Conservation (phyloP, 192 early-diverging fungal species). For the Backusella psychrophila region DNA sequence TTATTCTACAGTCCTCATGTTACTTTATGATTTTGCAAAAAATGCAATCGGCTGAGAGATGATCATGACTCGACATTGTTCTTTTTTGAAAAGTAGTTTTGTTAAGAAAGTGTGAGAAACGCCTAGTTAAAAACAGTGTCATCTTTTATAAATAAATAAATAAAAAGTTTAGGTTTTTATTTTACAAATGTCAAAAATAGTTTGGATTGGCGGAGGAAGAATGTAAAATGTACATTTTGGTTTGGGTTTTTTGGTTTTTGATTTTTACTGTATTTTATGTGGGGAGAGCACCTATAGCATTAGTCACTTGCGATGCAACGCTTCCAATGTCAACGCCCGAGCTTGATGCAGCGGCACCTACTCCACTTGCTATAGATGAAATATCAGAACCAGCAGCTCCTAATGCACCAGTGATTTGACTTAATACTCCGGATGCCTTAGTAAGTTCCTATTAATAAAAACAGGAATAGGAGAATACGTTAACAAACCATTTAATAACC, state of each 20-base stretch:
- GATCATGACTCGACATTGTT: conserved; percentile 17
- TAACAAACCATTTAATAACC: not conserved
- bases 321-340: not conserved
- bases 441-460: not conserved
- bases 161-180: not conserved
- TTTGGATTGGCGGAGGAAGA: not conserved
- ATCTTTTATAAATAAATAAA: conserved; percentile 3
- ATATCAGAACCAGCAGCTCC: not conserved
- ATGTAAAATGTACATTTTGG: not conserved
- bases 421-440: not conserved
- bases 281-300: not conserved
- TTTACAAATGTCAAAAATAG: not conserved
- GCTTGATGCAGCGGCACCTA: not conserved
- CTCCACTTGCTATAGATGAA: not conserved
- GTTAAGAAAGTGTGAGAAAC: not conserved
- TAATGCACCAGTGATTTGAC: not conserved
- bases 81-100: conserved; percentile 3
- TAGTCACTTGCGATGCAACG: not conserved
- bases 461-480: not conserved
- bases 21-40: conserved; percentile 89
- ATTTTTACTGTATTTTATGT: not conserved
- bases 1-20: not conserved
- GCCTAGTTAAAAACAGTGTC: not conserved
- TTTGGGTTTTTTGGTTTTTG: not conserved
- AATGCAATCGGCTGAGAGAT: conserved; percentile 61